phyloP scores from a whole-genome alignment of 2,329 filamentous ascomycete species.

The Blastomyces gilchristii region DNA sequence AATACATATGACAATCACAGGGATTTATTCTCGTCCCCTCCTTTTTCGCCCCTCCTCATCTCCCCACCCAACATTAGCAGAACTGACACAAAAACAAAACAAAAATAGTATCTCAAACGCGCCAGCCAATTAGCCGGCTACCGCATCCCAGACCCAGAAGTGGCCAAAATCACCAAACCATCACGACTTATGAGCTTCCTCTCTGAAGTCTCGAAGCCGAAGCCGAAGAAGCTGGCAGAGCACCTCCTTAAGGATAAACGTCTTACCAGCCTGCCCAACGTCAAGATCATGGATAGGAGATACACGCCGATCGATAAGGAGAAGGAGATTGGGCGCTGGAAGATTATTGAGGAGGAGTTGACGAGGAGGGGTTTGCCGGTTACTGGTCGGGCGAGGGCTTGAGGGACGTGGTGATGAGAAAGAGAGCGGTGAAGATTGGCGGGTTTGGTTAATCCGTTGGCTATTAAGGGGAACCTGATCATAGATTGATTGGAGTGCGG shows the following conservation, averaged over 20 bases:
- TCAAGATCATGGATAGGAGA: slow-evolving; percentile 54
- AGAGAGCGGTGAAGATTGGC: not conserved
- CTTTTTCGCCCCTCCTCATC: not conserved
- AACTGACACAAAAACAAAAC: not conserved
- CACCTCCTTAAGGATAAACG: slow-evolving; percentile 40
- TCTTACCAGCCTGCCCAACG: slow-evolving; percentile 53
- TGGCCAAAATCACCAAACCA: slow-evolving; percentile 48
- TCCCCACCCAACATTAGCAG: not conserved
- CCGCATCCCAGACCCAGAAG: slow-evolving; percentile 59
- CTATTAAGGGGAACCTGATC: not conserved
- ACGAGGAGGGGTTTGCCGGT: slow-evolving; percentile 51
- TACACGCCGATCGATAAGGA: slow-evolving; percentile 64
- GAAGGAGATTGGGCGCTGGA: slow-evolving; percentile 62
- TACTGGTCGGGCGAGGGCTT: slow-evolving; percentile 11
- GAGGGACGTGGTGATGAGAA: not conserved
- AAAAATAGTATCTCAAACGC: slow-evolving; percentile 62
- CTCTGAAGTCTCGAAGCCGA: slow-evolving; percentile 23
- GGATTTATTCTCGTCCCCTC: no score
- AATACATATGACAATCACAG: not conserved
- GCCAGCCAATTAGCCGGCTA: slow-evolving; percentile 71
- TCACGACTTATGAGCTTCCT: slow-evolving; percentile 47
- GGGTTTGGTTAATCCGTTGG: not conserved
- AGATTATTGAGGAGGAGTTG: slow-evolving; percentile 65
- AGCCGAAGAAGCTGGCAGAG: slow-evolving; percentile 51
- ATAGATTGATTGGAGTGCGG: not conserved